Base-by-base conservation (phyloP, 352 stramenopile species). In the Phytophthora colocasiae region DNA sequence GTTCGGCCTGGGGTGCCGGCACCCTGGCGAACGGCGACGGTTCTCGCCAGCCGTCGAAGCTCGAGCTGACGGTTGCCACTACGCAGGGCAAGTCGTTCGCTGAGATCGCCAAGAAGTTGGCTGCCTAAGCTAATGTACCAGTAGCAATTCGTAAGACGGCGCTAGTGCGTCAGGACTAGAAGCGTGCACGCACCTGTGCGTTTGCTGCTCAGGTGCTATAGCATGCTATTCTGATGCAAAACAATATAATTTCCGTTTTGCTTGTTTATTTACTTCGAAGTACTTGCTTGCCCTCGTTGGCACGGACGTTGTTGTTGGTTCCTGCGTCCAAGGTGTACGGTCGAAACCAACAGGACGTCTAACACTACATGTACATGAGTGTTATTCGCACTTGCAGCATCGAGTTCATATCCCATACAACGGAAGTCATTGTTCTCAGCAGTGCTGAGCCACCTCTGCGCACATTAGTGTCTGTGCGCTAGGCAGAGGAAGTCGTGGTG, bases 41-140 rank as follows among this genome's bases (percentile, higher is more conserved):
- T 9, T 72, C 64, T 63, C 64, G 31, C 8, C 31, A 34, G 38
- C 26, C 27, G 26, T 65, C 57, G 57, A 65, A 65, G 57, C 57
- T 65, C 36, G 57, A 65, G 57, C 34, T 52, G 57, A 45, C 46
- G 26, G 27, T 65, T 3, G 57, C 57, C 38, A 58, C 46, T 2
- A 58, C 47, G 57, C 57, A 65, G 47, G 57, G 57, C 57, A 65
- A 65, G 54, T 61, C 53, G 29, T 61, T 61, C 53, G 53, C 53
- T 17, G 38, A 51, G 17, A 77, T 95, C 19, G 78, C 81, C 62
- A 90, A 88, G 77, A 93, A 93, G 71, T 75, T 97, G 40, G 69
- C 81, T 15, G 75, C 71, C 26, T 86, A 85, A 58, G 45, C 40
- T 46, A 85, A 92, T 43, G 36, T 43, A 43, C 19, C 36, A 43